Conservation (phyloP, 306 rosid genomes). For the Gastrolobium bilobum region DNA sequence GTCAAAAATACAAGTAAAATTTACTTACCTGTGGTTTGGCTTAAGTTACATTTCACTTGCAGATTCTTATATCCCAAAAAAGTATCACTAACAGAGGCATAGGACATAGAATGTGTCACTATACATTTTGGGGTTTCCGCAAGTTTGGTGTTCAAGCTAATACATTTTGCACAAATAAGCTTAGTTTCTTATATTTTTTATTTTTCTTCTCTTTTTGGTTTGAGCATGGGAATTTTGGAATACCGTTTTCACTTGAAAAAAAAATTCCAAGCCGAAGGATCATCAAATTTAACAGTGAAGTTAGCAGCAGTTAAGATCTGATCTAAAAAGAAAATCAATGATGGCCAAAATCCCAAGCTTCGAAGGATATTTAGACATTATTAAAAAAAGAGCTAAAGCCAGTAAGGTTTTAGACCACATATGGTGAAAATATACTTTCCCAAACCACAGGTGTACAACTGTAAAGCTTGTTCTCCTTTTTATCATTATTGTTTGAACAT, state of each 20-base stretch:
- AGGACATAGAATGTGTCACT: conserved; percentile 4
- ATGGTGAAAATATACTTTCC: neutral
- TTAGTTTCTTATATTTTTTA: neutral
- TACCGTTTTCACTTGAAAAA: neutral
- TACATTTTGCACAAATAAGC: conserved; percentile 9
- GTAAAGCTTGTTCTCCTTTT: conserved; percentile 2
- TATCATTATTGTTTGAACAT: neutral
- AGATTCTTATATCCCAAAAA: neutral
- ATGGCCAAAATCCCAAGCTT: conserved; percentile 6
- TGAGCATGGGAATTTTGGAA: neutral
- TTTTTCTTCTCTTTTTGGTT: neutral
- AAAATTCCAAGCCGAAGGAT: neutral
- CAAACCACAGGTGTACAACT: neutral
- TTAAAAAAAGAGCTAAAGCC: neutral
- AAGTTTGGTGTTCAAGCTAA: neutral
- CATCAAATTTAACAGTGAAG: neutral
- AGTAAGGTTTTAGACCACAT: neutral
- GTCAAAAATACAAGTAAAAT: neutral
- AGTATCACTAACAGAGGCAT: neutral
- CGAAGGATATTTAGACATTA: neutral
- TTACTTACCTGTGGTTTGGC: neutral
- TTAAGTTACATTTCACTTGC: neutral
- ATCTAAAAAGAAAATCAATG: neutral
- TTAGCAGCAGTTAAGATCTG: neutral
- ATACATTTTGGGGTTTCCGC: neutral